Evolutionary conservation across 2,329 filamentous ascomycete species (phyloP).

Genomic region (Diaporthe citrichinensis): DNA sequence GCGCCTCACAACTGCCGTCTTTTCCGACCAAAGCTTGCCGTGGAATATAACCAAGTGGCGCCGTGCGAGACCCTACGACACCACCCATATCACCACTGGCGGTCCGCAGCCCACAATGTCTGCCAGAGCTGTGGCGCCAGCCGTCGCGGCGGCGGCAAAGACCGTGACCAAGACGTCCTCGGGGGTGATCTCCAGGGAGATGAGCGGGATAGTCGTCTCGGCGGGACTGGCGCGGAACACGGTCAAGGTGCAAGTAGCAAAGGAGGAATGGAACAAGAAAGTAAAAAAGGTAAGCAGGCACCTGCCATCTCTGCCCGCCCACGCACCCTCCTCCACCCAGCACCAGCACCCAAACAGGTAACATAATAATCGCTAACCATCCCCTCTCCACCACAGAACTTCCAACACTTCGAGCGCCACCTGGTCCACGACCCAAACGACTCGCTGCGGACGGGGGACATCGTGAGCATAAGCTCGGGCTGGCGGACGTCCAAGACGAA

Average conservation of each 20-base stretch:
- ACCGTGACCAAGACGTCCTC: slow-evolving; percentile 17
- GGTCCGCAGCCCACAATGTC: slow-evolving; percentile 27
- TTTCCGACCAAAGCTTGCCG: not conserved
- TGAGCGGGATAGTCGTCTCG: slow-evolving; percentile 78
- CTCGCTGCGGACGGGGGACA: slow-evolving; percentile 80
- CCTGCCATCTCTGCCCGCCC: not conserved
- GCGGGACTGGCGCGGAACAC: slow-evolving; percentile 84
- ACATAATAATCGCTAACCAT: not conserved
- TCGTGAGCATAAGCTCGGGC: slow-evolving; percentile 78
- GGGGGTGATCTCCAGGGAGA: slow-evolving; percentile 11
- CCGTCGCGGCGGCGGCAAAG: slow-evolving; percentile 28
- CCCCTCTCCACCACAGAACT: slow-evolving; percentile 64
- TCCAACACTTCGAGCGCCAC: slow-evolving; percentile 73
- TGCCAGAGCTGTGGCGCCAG: slow-evolving; percentile 29
- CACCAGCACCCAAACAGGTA: not conserved
- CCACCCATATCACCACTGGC: not conserved
- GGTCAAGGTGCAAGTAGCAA: slow-evolving; percentile 82
- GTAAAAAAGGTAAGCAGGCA: slow-evolving; percentile 75
- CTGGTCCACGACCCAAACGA: slow-evolving; percentile 85
- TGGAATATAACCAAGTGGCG: not conserved
- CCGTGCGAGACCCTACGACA: not conserved
- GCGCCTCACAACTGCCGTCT: not conserved
- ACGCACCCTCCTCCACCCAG: not conserved
- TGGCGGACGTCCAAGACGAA: slow-evolving; percentile 77
- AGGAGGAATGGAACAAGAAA: slow-evolving; percentile 78